These are phyloP conservation scores for Microdochium nivale DNA, from an alignment of 2,329 filamentous ascomycete genomes.

Conservation along the genomic window DNA sequence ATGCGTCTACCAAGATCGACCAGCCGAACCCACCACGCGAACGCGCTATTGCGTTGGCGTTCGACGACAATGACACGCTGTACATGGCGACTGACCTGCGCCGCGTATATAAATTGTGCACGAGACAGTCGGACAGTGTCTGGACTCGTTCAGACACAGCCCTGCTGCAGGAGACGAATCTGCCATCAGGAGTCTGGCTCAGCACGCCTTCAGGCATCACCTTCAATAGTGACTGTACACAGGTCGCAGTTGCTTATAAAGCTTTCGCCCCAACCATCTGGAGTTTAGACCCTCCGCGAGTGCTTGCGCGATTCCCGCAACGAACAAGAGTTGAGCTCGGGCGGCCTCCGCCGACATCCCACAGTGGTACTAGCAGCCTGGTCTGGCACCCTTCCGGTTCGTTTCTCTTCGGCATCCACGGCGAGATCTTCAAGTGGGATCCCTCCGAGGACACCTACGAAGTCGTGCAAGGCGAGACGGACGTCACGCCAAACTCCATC, in stretches of 20 bases:
- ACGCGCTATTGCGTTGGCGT: conserved; percentile 5
- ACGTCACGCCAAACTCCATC: conserved; percentile 5
- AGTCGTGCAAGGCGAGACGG: conserved; percentile 6
- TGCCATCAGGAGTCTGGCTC: conserved; percentile 6
- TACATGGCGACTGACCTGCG: conserved; percentile 5
- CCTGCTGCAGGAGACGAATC: conserved; percentile 6
- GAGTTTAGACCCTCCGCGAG: conserved; percentile 9
- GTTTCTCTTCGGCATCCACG: conserved; percentile 13
- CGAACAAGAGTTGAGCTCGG: conserved; percentile 2
- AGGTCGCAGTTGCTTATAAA: conserved; percentile 9
- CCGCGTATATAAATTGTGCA: conserved; percentile 3
- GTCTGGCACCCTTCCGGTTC: conserved; percentile 12
- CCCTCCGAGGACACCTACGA: conserved; percentile 10
- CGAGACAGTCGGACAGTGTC: neutral
- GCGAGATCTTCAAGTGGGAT: conserved; percentile 15
- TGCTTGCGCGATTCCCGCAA: conserved; percentile 10
- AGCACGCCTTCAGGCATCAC: conserved; percentile 7
- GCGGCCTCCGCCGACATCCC: conserved; percentile 2
- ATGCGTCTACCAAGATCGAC: conserved; percentile 1
- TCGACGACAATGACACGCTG: conserved; percentile 2
- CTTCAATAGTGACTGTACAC: conserved; percentile 9
- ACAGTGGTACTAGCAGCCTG: conserved; percentile 5
- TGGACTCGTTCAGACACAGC: conserved; percentile 1
- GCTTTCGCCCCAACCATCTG: conserved; percentile 9
- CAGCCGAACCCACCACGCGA: conserved; percentile 3